Evolutionary conservation across 192 early-diverging fungal species (phyloP).

Genomic region (Backusella morwellensis): DNA sequence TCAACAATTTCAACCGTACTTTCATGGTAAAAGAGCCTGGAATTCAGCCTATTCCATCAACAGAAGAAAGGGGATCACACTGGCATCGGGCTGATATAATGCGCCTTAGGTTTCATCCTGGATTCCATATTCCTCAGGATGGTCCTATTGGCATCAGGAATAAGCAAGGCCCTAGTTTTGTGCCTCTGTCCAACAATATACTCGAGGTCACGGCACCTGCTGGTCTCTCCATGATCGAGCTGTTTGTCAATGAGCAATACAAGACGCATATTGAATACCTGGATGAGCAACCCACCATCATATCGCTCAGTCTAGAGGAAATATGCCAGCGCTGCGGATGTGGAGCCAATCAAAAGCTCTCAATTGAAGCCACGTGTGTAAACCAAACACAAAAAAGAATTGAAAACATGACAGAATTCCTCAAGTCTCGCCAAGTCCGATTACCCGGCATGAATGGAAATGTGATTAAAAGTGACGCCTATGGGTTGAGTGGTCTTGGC

Average conservation of each 20-base stretch:
- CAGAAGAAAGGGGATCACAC: slow-evolving; percentile 58
- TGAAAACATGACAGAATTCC: slow-evolving; percentile 6
- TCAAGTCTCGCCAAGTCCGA: not conserved
- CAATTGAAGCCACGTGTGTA: slow-evolving; percentile 11
- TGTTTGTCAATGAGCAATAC: slow-evolving; percentile 47
- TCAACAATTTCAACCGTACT: slow-evolving; percentile 63
- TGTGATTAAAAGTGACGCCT: slow-evolving; percentile 14
- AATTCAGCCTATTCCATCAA: slow-evolving; percentile 44
- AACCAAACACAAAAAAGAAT: slow-evolving; percentile 3
- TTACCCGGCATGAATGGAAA: slow-evolving; percentile 19
- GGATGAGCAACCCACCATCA: slow-evolving; percentile 21
- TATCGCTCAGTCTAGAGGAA: not conserved
- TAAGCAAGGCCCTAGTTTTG: slow-evolving; percentile 15
- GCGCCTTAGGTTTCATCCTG: slow-evolving; percentile 56
- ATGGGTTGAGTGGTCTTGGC: slow-evolving; percentile 10
- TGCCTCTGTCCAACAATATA: slow-evolving; percentile 32
- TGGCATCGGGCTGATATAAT: slow-evolving; percentile 61
- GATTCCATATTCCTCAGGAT: slow-evolving; percentile 53
- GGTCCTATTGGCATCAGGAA: not conserved
- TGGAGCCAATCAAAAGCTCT: not conserved
- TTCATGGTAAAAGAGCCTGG: slow-evolving; percentile 61
- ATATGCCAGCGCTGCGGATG: not conserved
- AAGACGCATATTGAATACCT: slow-evolving; percentile 54
- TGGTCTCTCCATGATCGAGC: slow-evolving; percentile 59
- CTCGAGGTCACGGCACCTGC: slow-evolving; percentile 35